Percentiles rank a stretch among this genome's conserved stretches.
phyloP scores from a whole-genome alignment of 148 eudicot genomes.

The Polygonum aviculare region DNA sequence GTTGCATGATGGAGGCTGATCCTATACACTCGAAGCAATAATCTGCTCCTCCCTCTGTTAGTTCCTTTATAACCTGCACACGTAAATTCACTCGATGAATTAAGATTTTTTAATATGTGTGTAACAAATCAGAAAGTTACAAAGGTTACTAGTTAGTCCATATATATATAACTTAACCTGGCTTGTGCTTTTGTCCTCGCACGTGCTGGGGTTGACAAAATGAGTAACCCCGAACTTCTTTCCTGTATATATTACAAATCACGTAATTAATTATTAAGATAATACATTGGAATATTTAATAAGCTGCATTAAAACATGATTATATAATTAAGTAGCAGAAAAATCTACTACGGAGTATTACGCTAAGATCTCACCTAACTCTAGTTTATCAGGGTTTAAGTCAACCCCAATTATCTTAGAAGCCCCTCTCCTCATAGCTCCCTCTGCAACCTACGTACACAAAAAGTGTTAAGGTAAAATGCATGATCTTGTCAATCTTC shows the following conservation, averaged over 20 bases:
- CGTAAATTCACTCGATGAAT: too few relatives aligned
- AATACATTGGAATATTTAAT: too few relatives aligned
- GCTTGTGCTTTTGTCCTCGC: slow-evolving; percentile 30
- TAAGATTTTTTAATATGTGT: background rate
- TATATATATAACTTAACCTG: slow-evolving; percentile 18
- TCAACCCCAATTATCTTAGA: slow-evolving; percentile 66
- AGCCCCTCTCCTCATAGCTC: slow-evolving; percentile 49
- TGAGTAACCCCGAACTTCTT: slow-evolving; percentile 54
- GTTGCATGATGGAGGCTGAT: slow-evolving; percentile 29
- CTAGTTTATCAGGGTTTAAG: slow-evolving; percentile 48
- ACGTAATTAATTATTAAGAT: background rate
- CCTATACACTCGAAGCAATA: slow-evolving; percentile 57
- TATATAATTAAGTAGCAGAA: too few relatives aligned
- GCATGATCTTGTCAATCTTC: too few relatives aligned
- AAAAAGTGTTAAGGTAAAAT: background rate
- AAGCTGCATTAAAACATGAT: too few relatives aligned
- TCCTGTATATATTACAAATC: slow-evolving; percentile 21
- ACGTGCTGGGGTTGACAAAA: slow-evolving; percentile 35
- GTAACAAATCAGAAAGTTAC: background rate
- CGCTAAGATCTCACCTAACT: slow-evolving; percentile 24
- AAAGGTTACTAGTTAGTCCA: too few relatives aligned
- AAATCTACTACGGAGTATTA: too few relatives aligned
- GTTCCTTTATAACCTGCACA: slow-evolving; percentile 32
- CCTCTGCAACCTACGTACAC: slow-evolving; percentile 50
- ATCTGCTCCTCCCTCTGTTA: slow-evolving; percentile 53